Conservation (phyloP, 345 rosid genomes). For the Citrus glauca region DNA sequence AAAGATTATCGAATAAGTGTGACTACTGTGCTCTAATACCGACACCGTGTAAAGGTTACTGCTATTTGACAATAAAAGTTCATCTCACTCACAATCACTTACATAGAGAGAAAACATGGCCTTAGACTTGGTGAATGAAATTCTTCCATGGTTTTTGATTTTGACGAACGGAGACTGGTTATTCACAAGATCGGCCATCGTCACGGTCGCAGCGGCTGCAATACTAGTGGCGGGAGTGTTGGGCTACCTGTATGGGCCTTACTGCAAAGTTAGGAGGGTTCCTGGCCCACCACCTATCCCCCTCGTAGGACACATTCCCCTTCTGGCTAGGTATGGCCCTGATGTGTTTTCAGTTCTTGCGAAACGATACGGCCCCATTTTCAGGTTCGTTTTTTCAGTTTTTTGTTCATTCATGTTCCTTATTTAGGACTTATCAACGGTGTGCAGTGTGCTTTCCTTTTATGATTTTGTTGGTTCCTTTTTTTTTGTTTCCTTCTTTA, state of each 20-base stretch:
- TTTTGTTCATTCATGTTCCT: not conserved
- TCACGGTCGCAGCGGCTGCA: conserved; percentile 12
- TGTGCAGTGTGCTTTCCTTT: not conserved
- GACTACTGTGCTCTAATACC: not conserved
- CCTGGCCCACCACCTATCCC: conserved; percentile 59
- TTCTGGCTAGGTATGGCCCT: conserved; percentile 78
- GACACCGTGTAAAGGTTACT: too few relatives aligned
- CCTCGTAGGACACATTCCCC: conserved; percentile 69
- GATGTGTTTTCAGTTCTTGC: conserved; percentile 77
- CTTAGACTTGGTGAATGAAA: not conserved
- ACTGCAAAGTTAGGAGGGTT: conserved; percentile 55
- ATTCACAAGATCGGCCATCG: not conserved
- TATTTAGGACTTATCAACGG: not conserved
- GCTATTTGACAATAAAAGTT: too few relatives aligned
- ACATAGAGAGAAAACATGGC: not conserved
- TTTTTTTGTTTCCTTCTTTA: too few relatives aligned
- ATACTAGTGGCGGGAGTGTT: conserved; percentile 20
- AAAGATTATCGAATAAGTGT: not conserved
- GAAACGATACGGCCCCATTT: conserved; percentile 75
- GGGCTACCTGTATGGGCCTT: conserved; percentile 53
- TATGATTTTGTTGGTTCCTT: not conserved
- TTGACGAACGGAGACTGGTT: conserved; percentile 7
- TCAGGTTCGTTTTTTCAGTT: conserved; percentile 47
- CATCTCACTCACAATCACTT: not conserved
- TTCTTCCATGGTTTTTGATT: not conserved